A percentile compares a stretch with the other conserved stretches of the same genome.
Conservation (phyloP, 2,329 filamentous ascomycete species). For the Leptographium wingfieldii region DNA sequence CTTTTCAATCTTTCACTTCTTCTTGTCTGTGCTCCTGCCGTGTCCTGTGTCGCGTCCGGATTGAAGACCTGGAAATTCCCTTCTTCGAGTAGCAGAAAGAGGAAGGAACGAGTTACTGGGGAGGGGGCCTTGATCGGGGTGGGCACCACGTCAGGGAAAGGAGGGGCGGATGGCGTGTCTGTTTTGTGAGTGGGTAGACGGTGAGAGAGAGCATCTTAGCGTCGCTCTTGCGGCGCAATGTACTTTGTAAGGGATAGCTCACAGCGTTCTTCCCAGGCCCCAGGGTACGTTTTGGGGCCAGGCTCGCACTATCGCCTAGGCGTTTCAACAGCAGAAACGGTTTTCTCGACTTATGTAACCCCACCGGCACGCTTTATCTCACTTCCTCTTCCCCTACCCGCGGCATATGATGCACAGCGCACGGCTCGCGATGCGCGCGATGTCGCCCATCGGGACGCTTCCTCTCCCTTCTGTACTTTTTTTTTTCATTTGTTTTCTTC, state of each 20-base stretch:
- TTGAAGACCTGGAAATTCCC: background rate
- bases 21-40: background rate
- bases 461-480: background rate
- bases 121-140: background rate
- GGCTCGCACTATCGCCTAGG: background rate
- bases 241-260: background rate
- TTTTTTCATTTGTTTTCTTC: too few relatives aligned
- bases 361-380: background rate
- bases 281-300: background rate
- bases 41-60: background rate
- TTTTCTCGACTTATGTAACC: background rate
- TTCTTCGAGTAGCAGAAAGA: background rate
- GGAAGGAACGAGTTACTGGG: background rate
- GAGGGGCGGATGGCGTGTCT: constrained; percentile 2
- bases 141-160: background rate
- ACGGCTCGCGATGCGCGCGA: background rate
- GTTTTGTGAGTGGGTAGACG: background rate
- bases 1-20: background rate
- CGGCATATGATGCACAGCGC: background rate
- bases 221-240: background rate
- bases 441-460: background rate
- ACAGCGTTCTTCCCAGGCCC: background rate
- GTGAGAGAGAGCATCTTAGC: background rate
- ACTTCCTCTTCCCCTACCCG: background rate
- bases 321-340: background rate